Conservation (phyloP, 1,284 basidiomycete species). For the Ganoderma boninense region DNA sequence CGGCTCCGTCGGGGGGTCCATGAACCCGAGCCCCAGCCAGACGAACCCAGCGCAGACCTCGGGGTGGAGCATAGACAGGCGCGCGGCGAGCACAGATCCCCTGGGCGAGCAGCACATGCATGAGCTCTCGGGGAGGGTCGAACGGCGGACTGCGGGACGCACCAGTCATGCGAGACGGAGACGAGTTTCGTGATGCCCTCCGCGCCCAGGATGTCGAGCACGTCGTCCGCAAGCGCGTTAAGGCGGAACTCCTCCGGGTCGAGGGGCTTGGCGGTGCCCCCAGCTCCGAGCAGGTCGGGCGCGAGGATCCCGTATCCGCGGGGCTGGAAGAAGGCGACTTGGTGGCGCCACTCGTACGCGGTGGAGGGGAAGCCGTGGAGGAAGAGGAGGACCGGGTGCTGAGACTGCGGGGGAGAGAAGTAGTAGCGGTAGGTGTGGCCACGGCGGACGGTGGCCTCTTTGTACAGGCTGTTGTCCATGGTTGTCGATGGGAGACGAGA, state of each 20-base stretch:
- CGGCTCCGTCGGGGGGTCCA: constrained; percentile 38
- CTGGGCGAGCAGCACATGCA: constrained; percentile 33
- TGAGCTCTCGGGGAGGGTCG: too few relatives aligned
- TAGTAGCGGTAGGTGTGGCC: constrained; percentile 27
- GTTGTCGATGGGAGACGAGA: background rate
- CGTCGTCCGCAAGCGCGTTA: constrained; percentile 48
- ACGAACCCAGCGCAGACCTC: constrained; percentile 51
- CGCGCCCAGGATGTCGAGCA: constrained; percentile 53
- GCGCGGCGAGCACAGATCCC: constrained; percentile 46
- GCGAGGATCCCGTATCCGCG: constrained; percentile 56
- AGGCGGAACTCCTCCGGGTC: constrained; percentile 48
- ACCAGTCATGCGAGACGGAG: constrained; percentile 58
- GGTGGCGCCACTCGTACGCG: constrained; percentile 21
- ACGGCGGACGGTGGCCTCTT: constrained; percentile 9
- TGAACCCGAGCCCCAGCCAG: constrained; percentile 51
- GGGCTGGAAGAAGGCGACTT: constrained; percentile 44
- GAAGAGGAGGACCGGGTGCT: constrained; percentile 23
- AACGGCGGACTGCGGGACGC: background rate
- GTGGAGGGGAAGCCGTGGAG: constrained; percentile 29
- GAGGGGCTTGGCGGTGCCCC: constrained; percentile 56
- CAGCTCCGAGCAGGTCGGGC: constrained; percentile 62
- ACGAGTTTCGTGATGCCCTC: constrained; percentile 49
- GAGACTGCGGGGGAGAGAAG: constrained; percentile 9
- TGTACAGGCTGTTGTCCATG: constrained; percentile 20
- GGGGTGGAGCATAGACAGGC: constrained; percentile 46